These are phyloP conservation scores for Ballota nigra DNA, from an alignment of 257 asterid species.

Conservation along the genomic window DNA sequence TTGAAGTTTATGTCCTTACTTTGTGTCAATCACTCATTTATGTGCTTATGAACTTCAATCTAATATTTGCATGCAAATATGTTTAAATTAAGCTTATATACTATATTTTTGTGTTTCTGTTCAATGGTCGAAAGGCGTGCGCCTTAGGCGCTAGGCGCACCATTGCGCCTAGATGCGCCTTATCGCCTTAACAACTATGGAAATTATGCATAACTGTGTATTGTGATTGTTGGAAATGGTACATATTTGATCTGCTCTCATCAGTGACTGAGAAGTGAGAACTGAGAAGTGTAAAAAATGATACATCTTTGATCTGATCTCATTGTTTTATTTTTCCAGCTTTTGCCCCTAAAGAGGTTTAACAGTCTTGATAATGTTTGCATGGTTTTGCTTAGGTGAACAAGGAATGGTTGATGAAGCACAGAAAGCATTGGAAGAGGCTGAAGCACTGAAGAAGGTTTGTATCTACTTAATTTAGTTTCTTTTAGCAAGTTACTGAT, in stretches of 20 bases:
- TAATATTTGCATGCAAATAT: no score
- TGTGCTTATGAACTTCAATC: no score
- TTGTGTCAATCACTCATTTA: no score
- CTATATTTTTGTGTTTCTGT: no score
- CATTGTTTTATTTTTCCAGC: not conserved
- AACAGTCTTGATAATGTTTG: not conserved
- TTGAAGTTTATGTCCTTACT: no score
- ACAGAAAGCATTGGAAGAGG: constrained; percentile 85
- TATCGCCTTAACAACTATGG: no score
- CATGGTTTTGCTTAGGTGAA: constrained; percentile 54
- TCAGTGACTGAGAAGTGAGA: no score
- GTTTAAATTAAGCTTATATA: no score
- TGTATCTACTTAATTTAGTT: constrained; percentile 11
- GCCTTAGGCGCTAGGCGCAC: no score
- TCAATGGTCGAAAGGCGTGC: no score
- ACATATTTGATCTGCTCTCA: not conserved
- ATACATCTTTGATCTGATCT: not conserved
- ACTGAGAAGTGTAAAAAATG: not conserved
- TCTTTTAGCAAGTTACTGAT: constrained; percentile 15
- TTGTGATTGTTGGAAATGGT: not conserved
- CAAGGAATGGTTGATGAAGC: constrained; percentile 92
- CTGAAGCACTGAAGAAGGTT: constrained; percentile 91
- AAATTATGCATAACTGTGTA: not conserved
- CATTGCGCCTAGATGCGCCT: no score
- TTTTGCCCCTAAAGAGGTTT: not conserved